These are phyloP conservation scores for Spinellus fusiger DNA, from an alignment of 192 early-diverging fungal species.

Conservation along the genomic window DNA sequence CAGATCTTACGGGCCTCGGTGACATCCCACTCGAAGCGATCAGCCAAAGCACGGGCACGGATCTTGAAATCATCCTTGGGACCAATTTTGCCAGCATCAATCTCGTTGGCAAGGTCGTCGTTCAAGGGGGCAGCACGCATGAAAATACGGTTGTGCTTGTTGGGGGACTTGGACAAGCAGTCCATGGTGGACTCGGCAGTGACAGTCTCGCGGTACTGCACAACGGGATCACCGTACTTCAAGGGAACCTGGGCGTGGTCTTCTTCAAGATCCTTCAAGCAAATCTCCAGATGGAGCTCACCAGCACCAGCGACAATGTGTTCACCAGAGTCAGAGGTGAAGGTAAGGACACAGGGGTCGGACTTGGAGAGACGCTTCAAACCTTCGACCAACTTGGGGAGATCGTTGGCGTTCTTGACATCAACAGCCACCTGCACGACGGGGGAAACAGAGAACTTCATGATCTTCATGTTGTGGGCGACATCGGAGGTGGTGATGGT, in stretches of 20 bases:
- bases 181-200: constrained; percentile 67
- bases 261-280: constrained; percentile 97
- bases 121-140: constrained; percentile 82
- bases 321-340: constrained; percentile 86
- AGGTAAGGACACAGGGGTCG: constrained; percentile 90
- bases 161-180: constrained; percentile 93
- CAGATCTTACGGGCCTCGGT: constrained; percentile 97
- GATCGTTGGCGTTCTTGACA: constrained; percentile 93
- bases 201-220: constrained; percentile 92
- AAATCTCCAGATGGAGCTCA: constrained; percentile 98
- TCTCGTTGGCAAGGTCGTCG: constrained; percentile 70
- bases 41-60: constrained; percentile 80
- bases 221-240: constrained; percentile 86
- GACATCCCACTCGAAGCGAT: constrained; percentile 88
- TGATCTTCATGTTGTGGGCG: constrained; percentile 97
- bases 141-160: constrained; percentile 99
- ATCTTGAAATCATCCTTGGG: constrained; percentile 92
- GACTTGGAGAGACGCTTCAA: constrained; percentile 99
- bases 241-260: constrained; percentile 95
- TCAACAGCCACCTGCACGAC: constrained; percentile 96
- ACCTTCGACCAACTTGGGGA: constrained; percentile 99
- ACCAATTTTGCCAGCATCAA: constrained; percentile 79
- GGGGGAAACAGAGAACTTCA: constrained; percentile 99
- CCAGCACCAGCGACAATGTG: constrained; percentile 98
- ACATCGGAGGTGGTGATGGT: constrained; percentile 89